Conservation (phyloP, 2,329 filamentous ascomycete species). For the Gnomoniopsis smithogilvyi region DNA sequence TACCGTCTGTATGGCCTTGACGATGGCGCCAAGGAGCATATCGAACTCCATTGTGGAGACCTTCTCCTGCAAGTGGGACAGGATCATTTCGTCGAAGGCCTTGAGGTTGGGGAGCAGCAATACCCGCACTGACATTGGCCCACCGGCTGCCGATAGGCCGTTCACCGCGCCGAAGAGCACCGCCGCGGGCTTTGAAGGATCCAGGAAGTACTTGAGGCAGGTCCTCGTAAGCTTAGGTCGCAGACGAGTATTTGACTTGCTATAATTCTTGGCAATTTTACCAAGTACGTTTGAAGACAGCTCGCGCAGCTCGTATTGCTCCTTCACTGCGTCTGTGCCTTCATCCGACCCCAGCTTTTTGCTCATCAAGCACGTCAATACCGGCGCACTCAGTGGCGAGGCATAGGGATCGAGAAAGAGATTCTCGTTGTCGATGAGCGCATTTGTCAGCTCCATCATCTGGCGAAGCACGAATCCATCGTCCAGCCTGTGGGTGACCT, state of each 20-base stretch:
- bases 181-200: constrained; percentile 76
- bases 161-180: constrained; percentile 87
- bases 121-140: constrained; percentile 54
- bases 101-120: constrained; percentile 55
- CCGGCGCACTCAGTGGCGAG: constrained; percentile 71
- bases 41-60: constrained; percentile 43
- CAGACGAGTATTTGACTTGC: constrained; percentile 74
- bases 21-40: constrained; percentile 53
- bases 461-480: constrained; percentile 84
- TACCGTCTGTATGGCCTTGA: constrained; percentile 50
- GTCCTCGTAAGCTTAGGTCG: constrained; percentile 89
- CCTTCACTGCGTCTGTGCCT: constrained; percentile 48
- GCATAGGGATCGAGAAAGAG: constrained; percentile 68
- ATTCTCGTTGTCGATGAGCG: constrained; percentile 78
- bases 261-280: constrained; percentile 77
- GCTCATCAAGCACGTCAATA: constrained; percentile 86
- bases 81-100: constrained; percentile 49
- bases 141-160: constrained; percentile 76
- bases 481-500: constrained; percentile 90
- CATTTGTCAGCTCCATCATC: constrained; percentile 87
- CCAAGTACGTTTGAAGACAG: constrained; percentile 79
- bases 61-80: constrained; percentile 51
- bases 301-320: constrained; percentile 79
- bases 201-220: constrained; percentile 87
- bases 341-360: constrained; percentile 68